A percentile compares a stretch with the other conserved stretches of the same genome.
Evolutionary conservation across 1,139 yeast genomes (phyloP).

Genomic region (Yamadazyma epiphylla): DNA sequence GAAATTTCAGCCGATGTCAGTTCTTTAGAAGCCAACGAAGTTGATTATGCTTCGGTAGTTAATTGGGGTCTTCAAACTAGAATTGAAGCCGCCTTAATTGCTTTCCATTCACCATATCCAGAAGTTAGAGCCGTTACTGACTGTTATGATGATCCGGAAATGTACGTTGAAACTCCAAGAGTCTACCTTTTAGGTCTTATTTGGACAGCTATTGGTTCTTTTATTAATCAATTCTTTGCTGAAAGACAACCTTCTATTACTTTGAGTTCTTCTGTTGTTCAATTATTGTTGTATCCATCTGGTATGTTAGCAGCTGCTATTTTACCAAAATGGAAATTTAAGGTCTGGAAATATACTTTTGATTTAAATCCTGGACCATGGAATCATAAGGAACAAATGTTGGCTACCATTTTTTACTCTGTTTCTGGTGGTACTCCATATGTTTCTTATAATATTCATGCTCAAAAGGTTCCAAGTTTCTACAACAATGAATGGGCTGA

Average conservation of each 20-base stretch:
- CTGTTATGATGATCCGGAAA: slow-evolving; percentile 48
- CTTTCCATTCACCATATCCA: slow-evolving; percentile 60
- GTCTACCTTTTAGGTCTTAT: slow-evolving; percentile 50
- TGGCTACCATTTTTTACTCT: slow-evolving; percentile 19
- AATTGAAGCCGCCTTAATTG: slow-evolving; percentile 45
- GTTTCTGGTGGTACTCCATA: slow-evolving; percentile 17
- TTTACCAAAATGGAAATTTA: slow-evolving; percentile 19
- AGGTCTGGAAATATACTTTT: slow-evolving; percentile 9
- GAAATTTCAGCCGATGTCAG: slow-evolving; percentile 11
- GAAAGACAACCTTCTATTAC: slow-evolving; percentile 52
- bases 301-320: slow-evolving; percentile 16
- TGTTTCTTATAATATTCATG: slow-evolving; percentile 18
- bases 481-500: slow-evolving; percentile 37
- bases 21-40: slow-evolving; percentile 46
- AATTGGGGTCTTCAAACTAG: slow-evolving; percentile 31
- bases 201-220: slow-evolving; percentile 52
- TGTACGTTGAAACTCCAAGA: slow-evolving; percentile 54
- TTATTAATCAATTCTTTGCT: slow-evolving; percentile 53
- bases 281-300: slow-evolving; percentile 28
- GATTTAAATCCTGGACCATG: slow-evolving; percentile 29
- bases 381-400: slow-evolving; percentile 25
- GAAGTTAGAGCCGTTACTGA: slow-evolving; percentile 60
- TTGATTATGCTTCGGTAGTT: slow-evolving; percentile 19
- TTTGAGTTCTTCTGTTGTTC: slow-evolving; percentile 39
- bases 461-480: slow-evolving; percentile 14